Evolutionary conservation across 164 flowering plant genomes (phyloP), one percentile per base, ranked within the genome.

Genomic region (Chimonanthus salicifolius): DNA sequence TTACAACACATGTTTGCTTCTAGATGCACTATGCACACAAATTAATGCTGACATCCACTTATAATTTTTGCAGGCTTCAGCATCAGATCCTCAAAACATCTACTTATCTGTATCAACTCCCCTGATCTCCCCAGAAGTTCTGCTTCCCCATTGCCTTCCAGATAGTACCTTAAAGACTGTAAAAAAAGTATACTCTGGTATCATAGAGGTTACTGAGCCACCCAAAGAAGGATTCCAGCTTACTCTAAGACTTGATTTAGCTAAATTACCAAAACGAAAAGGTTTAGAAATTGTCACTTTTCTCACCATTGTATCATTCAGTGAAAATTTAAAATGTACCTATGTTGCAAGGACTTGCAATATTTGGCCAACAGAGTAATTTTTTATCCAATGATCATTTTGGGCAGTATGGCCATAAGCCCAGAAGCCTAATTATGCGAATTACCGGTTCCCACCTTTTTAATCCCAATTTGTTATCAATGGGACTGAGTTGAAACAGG

Each of bases 31-130:
- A 11, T 54, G 11, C 60, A 54, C 16, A 7, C 60, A 54, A 8
- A 54, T 13, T 64, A 64, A 64, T 58, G 18, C 46, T 71, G 43
- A 33, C 33, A 33, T 33, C 33, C 33, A 33, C 33, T 1, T 33
- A 33, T 33, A 33, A 33, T 33, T 74, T 72, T 9, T 16, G 62
- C 88, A 94, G 98, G 85, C 85, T 67, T 86, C 85, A 33, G 80
- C 80, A 60, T 83, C 90, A 21, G 90, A 91, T 77, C 84, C 90
- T 67, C 76, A 81, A 44, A 46, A 75, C 33, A 69, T 83, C 18
- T 86, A 89, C 78, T 76, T 94, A 78, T 94, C 97, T 49, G 75
- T 92, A 74, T 83, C 90, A 47, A 89, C 88, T 44, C 94, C 92
- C 51, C 75, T 84, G 11, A 78, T 85, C 20, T 82, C 87, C 66